Conservation (phyloP, 345 rosid genomes). For the Rhodamnia argentea region DNA sequence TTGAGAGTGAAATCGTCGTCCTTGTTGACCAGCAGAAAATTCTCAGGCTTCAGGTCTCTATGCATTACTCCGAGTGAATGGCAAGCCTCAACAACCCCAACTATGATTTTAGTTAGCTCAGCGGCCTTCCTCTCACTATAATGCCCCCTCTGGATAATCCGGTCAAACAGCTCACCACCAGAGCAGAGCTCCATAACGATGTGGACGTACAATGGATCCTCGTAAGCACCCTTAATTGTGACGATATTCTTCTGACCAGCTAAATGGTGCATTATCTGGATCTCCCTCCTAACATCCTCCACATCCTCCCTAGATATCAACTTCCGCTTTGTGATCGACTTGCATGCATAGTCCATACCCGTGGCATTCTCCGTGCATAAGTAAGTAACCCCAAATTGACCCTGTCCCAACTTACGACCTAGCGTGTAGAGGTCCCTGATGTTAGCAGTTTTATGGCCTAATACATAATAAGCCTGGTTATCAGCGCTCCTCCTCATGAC, state of each 20-base stretch:
- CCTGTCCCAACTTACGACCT: constrained; percentile 88
- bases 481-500: constrained; percentile 66
- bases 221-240: constrained; percentile 45
- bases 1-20: constrained; percentile 97
- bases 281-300: constrained; percentile 90
- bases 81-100: constrained; percentile 92
- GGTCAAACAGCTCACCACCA: constrained; percentile 87
- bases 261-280: constrained; percentile 52
- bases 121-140: constrained; percentile 98
- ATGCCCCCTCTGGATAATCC: constrained; percentile 94
- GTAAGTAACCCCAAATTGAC: constrained; percentile 92
- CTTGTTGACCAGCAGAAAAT: constrained; percentile 87
- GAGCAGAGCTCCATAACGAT: constrained; percentile 61
- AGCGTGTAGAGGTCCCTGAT: constrained; percentile 73
- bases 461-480: constrained; percentile 60
- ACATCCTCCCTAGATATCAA: constrained; percentile 87
- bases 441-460: constrained; percentile 82
- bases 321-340: constrained; percentile 93
- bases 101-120: constrained; percentile 80
- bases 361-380: constrained; percentile 65
- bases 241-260: constrained; percentile 46
- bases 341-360: constrained; percentile 75
- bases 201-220: constrained; percentile 35
- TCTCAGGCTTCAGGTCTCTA: constrained; percentile 95
- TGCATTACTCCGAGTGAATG: constrained; percentile 99